phyloP scores from a whole-genome alignment of 768 basidiomycete species.

The Cystoderma amianthinum region DNA sequence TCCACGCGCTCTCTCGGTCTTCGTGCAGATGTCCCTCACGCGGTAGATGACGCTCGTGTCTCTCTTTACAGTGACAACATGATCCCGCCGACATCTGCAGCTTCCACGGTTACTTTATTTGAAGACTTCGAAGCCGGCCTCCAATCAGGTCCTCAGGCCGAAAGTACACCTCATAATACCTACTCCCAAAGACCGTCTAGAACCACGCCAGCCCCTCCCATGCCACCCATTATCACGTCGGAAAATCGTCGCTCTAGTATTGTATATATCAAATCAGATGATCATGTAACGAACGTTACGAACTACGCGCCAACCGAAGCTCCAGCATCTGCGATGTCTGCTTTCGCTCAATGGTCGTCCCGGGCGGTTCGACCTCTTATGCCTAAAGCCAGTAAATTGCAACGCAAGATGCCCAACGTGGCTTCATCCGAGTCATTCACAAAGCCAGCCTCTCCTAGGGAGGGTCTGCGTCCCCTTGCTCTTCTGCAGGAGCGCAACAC shows the following conservation, averaged over 20 bases:
- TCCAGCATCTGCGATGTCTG: slow-evolving; percentile 25
- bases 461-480: slow-evolving; percentile 53
- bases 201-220: slow-evolving; percentile 24
- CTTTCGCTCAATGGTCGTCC: slow-evolving; percentile 40
- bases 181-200: slow-evolving; percentile 25
- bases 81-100: slow-evolving; percentile 41
- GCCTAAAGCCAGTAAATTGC: slow-evolving; percentile 41
- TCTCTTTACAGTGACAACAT: slow-evolving; percentile 36
- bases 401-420: slow-evolving; percentile 31
- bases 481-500: slow-evolving; percentile 55
- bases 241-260: slow-evolving; percentile 48
- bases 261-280: slow-evolving; percentile 57
- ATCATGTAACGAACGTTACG: slow-evolving; percentile 21
- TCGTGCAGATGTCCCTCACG: slow-evolving; percentile 42
- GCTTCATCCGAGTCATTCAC: slow-evolving; percentile 15
- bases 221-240: slow-evolving; percentile 21
- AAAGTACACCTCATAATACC: slow-evolving; percentile 59
- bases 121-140: slow-evolving; percentile 42
- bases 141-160: slow-evolving; percentile 41
- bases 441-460: slow-evolving; percentile 32
- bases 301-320: slow-evolving; percentile 13
- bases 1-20: slow-evolving; percentile 41
- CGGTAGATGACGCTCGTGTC: slow-evolving; percentile 41
- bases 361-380: slow-evolving; percentile 46
- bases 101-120: slow-evolving; percentile 57